Conservation (phyloP, 345 rosid species). For the Balakata baccata region DNA sequence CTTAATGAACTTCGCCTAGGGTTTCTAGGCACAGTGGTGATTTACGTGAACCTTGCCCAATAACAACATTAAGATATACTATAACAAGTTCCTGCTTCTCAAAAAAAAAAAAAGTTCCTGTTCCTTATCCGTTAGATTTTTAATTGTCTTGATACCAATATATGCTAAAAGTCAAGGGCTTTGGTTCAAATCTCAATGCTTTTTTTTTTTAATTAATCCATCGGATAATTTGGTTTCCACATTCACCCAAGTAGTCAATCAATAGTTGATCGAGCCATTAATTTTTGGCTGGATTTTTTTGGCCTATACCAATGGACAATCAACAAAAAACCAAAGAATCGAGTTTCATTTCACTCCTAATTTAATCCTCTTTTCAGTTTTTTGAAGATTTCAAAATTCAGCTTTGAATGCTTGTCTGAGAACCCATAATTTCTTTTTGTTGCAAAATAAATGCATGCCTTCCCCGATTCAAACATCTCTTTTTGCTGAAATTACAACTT, state of each 20-base stretch:
- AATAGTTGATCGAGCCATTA: slow-evolving; percentile 1
- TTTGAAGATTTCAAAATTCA: neutral
- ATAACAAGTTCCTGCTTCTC: neutral
- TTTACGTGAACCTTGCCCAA: slow-evolving; percentile 1
- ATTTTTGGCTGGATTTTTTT: slow-evolving; percentile 14
- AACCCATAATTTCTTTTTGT: neutral
- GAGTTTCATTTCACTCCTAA: neutral
- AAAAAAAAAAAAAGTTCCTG: too few relatives aligned
- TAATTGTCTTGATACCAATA: slow-evolving; percentile 26
- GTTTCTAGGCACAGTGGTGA: slow-evolving; percentile 18
- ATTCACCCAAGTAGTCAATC: neutral
- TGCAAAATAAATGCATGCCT: slow-evolving; percentile 2
- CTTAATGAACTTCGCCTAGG: slow-evolving; percentile 31
- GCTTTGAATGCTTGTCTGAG: neutral
- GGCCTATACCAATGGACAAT: neutral
- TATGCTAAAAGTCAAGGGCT: slow-evolving; percentile 29
- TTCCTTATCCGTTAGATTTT: slow-evolving; percentile 21
- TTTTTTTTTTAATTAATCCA: neutral
- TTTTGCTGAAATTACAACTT: neutral
- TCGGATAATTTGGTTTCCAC: neutral
- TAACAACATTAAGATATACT: neutral
- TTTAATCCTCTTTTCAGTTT: neutral
- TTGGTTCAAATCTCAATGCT: slow-evolving; percentile 37
- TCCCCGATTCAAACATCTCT: neutral
- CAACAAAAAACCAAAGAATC: slow-evolving; percentile 1